Percentiles rank a stretch among this genome's conserved stretches.
phyloP scores from a whole-genome alignment of 1,284 basidiomycete species.

The Exobasidium cylindrosporum region DNA sequence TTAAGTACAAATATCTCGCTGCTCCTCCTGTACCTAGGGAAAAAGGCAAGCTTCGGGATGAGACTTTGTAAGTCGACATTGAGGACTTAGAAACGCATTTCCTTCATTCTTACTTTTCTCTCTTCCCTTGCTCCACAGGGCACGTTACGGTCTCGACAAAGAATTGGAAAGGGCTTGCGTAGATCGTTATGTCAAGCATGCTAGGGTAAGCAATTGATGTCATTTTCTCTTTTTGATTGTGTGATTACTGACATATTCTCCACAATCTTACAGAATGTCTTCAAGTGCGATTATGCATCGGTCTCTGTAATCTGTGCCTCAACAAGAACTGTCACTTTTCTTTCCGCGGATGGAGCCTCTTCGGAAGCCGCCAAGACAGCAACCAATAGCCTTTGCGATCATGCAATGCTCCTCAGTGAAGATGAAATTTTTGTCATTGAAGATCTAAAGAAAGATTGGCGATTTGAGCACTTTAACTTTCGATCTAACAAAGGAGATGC shows the following conservation, averaged over 20 bases:
- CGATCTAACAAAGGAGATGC: background rate
- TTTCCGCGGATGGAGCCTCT: conserved; percentile 25
- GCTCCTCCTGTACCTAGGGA: conserved; percentile 7
- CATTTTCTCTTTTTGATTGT: no score
- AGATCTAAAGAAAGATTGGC: conserved; percentile 33
- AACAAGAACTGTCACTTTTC: conserved; percentile 27
- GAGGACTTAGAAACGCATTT: no score
- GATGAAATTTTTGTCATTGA: conserved; percentile 31
- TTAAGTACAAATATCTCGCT: conserved; percentile 7
- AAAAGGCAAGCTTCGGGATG: background rate
- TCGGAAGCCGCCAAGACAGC: conserved; percentile 14
- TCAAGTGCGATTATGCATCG: conserved; percentile 31
- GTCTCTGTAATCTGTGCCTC: conserved; percentile 28
- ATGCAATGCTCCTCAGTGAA: conserved; percentile 38
- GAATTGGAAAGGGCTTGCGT: background rate
- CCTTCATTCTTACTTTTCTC: no score
- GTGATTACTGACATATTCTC: no score
- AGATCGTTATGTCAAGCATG: conserved; percentile 6
- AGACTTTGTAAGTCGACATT: conserved; percentile 11
- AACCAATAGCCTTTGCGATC: conserved; percentile 25
- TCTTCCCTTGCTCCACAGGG: background rate
- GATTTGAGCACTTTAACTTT: conserved; percentile 23
- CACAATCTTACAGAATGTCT: conserved; percentile 19
- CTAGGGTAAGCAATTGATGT: conserved; percentile 7
- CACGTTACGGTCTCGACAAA: background rate